These are phyloP conservation scores for Lanmaoa pseudosensibilis DNA, from an alignment of 768 basidiomycete species.

Conservation along the genomic window DNA sequence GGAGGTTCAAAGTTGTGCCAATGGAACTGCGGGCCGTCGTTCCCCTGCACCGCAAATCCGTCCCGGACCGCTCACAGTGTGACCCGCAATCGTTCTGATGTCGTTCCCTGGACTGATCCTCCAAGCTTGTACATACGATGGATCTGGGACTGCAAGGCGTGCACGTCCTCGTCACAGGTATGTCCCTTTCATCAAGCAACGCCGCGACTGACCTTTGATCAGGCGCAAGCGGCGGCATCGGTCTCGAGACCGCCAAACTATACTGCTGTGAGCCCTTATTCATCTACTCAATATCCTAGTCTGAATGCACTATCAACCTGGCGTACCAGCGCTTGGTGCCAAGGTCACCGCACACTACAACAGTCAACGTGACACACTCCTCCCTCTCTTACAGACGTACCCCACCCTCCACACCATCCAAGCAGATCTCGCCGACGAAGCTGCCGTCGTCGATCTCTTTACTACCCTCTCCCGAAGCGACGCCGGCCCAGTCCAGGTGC, in stretches of 20 bases:
- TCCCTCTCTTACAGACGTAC: constrained; percentile 41
- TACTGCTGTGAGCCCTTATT: constrained; percentile 49
- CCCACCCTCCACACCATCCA: constrained; percentile 38
- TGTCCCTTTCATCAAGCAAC: not conserved
- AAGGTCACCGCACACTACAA: constrained; percentile 74
- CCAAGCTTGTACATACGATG: constrained; percentile 25
- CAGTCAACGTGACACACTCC: constrained; percentile 44
- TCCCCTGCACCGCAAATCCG: too few relatives aligned
- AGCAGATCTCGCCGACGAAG: constrained; percentile 57
- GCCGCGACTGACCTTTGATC: constrained; percentile 15
- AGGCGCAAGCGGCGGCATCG: constrained; percentile 80
- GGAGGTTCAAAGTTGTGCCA: too few relatives aligned
- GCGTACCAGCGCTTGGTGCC: constrained; percentile 59
- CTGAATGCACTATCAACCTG: not conserved
- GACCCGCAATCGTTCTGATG: too few relatives aligned
- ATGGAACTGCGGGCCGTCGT: too few relatives aligned
- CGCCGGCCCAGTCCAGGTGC: constrained; percentile 50
- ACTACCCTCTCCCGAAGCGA: constrained; percentile 28
- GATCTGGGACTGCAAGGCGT: constrained; percentile 59
- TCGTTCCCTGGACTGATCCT: too few relatives aligned
- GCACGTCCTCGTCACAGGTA: constrained; percentile 68
- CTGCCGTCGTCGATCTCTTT: constrained; percentile 51
- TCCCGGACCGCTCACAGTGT: too few relatives aligned
- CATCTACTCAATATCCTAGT: not conserved
- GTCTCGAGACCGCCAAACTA: constrained; percentile 55